Conservation (phyloP, 805 yeast genomes). For the Yarrowia deformans region DNA sequence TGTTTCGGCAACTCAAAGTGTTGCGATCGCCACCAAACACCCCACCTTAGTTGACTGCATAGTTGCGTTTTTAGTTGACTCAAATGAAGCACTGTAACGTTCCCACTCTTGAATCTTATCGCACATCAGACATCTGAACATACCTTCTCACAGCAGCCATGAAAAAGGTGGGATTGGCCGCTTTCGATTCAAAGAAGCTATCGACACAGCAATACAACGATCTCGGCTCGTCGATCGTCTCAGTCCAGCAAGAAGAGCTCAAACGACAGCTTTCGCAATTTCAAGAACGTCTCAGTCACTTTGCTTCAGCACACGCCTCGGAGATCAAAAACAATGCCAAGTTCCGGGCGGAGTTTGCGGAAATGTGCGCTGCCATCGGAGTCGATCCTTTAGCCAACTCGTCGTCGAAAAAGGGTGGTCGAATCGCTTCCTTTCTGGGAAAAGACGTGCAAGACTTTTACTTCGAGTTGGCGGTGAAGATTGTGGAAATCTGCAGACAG, state of each 20-base stretch:
- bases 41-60: background rate
- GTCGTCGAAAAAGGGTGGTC: slow-evolving; percentile 47
- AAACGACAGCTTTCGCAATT: slow-evolving; percentile 77
- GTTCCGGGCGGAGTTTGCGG: slow-evolving; percentile 73
- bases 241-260: slow-evolving; percentile 66
- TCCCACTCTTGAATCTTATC: slow-evolving; percentile 24
- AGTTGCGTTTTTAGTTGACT: background rate
- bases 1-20: no score
- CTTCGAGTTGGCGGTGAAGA: slow-evolving; percentile 71
- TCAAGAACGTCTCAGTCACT: slow-evolving; percentile 76
- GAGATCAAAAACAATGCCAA: slow-evolving; percentile 70
- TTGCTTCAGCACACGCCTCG: slow-evolving; percentile 73
- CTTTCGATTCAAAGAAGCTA: slow-evolving; percentile 54
- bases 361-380: slow-evolving; percentile 80
- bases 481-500: slow-evolving; percentile 76
- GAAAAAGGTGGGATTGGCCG: slow-evolving; percentile 58
- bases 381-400: slow-evolving; percentile 73
- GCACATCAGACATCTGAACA: background rate
- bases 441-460: slow-evolving; percentile 60
- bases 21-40: background rate
- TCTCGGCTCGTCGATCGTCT: slow-evolving; percentile 60
- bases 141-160: slow-evolving; percentile 43
- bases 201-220: slow-evolving; percentile 55
- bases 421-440: slow-evolving; percentile 51
- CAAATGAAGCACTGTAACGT: background rate